Evolutionary conservation across 176 grass and related monocot species (phyloP), one percentile per base, ranked within the genome.

Genomic region (Rhipidocladum racemiflorum): DNA sequence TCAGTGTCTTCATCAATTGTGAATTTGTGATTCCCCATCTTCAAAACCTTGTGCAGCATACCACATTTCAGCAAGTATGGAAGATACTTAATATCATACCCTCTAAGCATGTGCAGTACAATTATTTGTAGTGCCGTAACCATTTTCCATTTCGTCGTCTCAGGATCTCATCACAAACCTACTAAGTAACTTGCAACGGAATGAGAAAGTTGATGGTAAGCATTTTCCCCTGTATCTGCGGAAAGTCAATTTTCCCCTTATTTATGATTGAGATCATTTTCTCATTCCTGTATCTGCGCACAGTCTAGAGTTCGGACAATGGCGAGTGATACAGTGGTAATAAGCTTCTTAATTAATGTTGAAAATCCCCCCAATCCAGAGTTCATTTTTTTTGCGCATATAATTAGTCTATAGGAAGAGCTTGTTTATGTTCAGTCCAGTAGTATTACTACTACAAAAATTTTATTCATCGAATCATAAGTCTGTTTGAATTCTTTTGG

Each of bases 141-240:
- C 2, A 72, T 81, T 48, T 49, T 17, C 18, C 38, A 32, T 85
- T 56, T 74, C 48, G 68, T 89, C 32, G 3, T 48, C 44, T 23
- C 73, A 98, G 95, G 95, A 89, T 91, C 76, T 98, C 25, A 94
- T 98, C 69, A 79, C 87, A 23, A 90, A 88, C 62, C 62, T 98
- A 62, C 65, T 98, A 57, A 93, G 91, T 85, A 98, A 66, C 34
- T 90, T 98, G 71, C 95, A 98, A 78, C 92, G 86, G 68, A 93
- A 90, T 88, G 92, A 91, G 28, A 61, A 75, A 78, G 35, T 32
- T 76, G 87, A 93, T 75, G 92, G 95, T 92, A 81, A 61, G 69
- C 66, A 63, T 13, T 78, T 59, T 68, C 78, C 34, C 57, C 51
- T 48, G 25, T 42, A 81, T 29, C 20, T 81, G 63, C 2, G 81